A percentile compares a stretch with the other conserved stretches of the same genome.
phyloP scores from a whole-genome alignment of 805 yeast genomes.

The Saccharomyces eubayanus region DNA sequence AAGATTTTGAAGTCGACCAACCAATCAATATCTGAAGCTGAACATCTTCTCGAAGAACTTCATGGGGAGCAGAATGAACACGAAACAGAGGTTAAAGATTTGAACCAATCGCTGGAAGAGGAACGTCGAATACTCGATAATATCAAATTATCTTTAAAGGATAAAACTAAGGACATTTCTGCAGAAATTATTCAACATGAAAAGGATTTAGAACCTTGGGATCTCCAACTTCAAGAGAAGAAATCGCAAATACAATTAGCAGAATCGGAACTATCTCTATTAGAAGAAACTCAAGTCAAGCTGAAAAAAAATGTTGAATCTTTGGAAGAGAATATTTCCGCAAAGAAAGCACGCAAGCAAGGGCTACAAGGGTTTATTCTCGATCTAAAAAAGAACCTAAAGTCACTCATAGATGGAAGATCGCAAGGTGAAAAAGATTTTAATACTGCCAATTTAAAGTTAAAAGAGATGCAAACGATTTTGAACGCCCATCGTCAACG shows the following conservation, averaged over 20 bases:
- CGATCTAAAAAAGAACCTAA: conserved; percentile 41
- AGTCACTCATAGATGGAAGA: conserved; percentile 46
- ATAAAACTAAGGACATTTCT: conserved; percentile 63
- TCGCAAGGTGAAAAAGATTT: conserved; percentile 51
- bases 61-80: conserved; percentile 38
- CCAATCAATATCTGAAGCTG: conserved; percentile 38
- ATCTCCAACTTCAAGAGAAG: conserved; percentile 52
- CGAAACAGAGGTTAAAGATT: conserved; percentile 37
- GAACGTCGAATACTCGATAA: conserved; percentile 55
- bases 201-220: conserved; percentile 75
- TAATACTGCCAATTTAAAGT: conserved; percentile 37
- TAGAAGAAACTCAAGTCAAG: conserved; percentile 39
- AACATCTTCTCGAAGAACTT: conserved; percentile 39
- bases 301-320: conserved; percentile 38
- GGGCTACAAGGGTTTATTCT: conserved; percentile 40
- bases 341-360: conserved; percentile 41
- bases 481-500: conserved; percentile 50
- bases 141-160: conserved; percentile 58
- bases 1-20: conserved; percentile 46
- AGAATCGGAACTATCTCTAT: conserved; percentile 53
- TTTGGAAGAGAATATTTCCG: conserved; percentile 38
- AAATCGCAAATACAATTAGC: conserved; percentile 59
- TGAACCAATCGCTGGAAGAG: conserved; percentile 37
- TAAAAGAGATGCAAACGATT: conserved; percentile 48
- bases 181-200: conserved; percentile 57